Evolutionary conservation across 2,329 filamentous ascomycete genomes (phyloP), one percentile per base, ranked within the genome.

Genomic region (Aspergillus sclerotialis): DNA sequence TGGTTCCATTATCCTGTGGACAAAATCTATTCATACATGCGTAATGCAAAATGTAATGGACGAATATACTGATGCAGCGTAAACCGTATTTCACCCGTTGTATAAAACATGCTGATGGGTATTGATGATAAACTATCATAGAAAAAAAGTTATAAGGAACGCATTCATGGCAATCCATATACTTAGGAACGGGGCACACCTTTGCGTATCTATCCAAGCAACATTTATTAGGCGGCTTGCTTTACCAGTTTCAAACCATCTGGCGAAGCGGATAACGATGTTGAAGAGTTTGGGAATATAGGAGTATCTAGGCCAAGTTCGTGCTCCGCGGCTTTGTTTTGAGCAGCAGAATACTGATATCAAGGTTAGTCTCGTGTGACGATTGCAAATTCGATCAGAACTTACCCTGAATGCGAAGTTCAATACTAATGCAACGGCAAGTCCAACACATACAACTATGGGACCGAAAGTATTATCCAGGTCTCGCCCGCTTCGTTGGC

Each of bases 381-480:
- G n/a, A n/a, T n/a, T n/a, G 2, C 8, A 10, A 21, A 8, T 13
- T 8, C 13, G 18, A 17, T 33, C 21, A 16, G 8, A 16, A 44
- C 49, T 17, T 50, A 65, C 62, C 72, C 90, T 88, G 59, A 96
- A 87, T 15, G 75, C 75, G 66, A 96, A 94, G 60, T 98, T 98
- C 49, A 94, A 58, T 39, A 87, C 70, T 54, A 98, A 63, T 5
- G 89, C 88, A 32, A 82, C 53, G 43, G 85, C 81, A 55, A 98
- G 60, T 3, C 88, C 84, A 24, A 82, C 63, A 52, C 85, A 92
- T 28, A 96, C 81, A 7, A 93, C 72, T 36, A 95, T 64, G 1
- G 92, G 92, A 0, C 92, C 92, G 39, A 86, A 63, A 52, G 90
- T 68, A 49, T 88, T 92, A 60, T 98, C 90, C 61, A 98, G 93